Base-by-base conservation (phyloP, 768 basidiomycete genomes). In the Stropharia rugosoannulata region DNA sequence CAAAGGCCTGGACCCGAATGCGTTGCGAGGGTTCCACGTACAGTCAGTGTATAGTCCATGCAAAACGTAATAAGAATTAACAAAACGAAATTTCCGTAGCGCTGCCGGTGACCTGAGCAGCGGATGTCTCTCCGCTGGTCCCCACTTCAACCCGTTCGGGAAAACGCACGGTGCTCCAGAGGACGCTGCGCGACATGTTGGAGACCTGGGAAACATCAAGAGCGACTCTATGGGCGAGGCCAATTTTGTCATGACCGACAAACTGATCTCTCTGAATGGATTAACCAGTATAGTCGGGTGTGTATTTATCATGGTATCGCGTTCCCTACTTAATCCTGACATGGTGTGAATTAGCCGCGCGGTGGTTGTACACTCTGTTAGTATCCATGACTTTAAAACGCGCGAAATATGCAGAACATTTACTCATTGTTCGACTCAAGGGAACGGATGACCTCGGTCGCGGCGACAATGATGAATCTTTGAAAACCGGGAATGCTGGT, bases 401-500 rank as follows among this genome's bases (percentile, higher is more conserved):
- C 29, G 29, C 29, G 1, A 47, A 0, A 43, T 11, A 22, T 18
- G 16, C 11, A 13, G 42, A 5, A 18, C 13, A 12, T 22, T 32
- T 40, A 10, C 6, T 56, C 32, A 10, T 19, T 13, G 27, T 2
- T 41, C 9, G 42, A 43, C 8, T 38, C 0, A 39, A 67, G 66
- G 60, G 59, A 13, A 57, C 81, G 15, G 92, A 94, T 65, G 92
- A 94, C 64, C 77, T 93, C 48, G 92, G 90, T n/a, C 75, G 70
- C 57, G 89, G 89, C 13, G 75, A 73, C 40, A 78, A 87, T 62
- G 74, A 80, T 27, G 89, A 90, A 59, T 88, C 87, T 18, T 73
- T 85, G 54, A 89, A 82, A 67, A 93, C 89, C 3, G 91, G 91
- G 8, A 89, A 93, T 64, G 86, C 91, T 13, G 87, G 87, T 10